Evolutionary conservation across 169 alveolate genomes (phyloP).

Genomic region (Plasmodium gonderi): DNA sequence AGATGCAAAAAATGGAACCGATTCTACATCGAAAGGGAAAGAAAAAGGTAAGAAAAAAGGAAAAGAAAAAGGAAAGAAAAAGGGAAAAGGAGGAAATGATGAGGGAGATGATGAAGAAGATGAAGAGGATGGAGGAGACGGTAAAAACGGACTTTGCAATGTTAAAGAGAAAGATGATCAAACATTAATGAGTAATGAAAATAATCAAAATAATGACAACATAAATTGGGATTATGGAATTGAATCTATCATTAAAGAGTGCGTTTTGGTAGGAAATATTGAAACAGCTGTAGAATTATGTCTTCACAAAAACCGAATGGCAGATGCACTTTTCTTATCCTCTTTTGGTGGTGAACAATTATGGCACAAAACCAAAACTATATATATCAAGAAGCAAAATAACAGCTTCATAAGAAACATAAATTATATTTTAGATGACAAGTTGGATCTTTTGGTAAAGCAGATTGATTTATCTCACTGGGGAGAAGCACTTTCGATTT

Average conservation of each 20-base stretch:
- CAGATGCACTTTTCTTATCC: constrained; percentile 82
- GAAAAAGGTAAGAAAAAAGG: not conserved
- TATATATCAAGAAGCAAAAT: constrained; percentile 64
- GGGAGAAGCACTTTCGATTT: constrained; percentile 80
- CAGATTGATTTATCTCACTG: constrained; percentile 78
- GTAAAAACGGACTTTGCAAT: not conserved
- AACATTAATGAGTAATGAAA: not conserved
- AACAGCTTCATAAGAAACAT: constrained; percentile 77
- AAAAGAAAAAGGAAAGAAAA: not conserved
- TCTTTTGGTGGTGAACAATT: constrained; percentile 83
- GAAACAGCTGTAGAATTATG: constrained; percentile 84
- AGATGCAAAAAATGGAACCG: not conserved
- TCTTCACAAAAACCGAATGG: constrained; percentile 71
- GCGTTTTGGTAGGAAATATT: constrained; percentile 79
- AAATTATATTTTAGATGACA: constrained; percentile 77
- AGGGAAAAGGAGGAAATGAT: not conserved
- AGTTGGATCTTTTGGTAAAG: constrained; percentile 72
- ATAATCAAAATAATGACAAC: not conserved
- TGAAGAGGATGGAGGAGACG: not conserved
- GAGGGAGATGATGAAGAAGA: not conserved
- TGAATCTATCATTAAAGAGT: constrained; percentile 74
- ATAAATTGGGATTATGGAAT: constrained; percentile 57
- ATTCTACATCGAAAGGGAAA: not conserved
- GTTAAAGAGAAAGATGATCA: not conserved
- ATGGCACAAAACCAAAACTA: constrained; percentile 77